Percentiles rank a stretch among this genome's conserved stretches.
Conservation (phyloP, 176 grass and related monocot genomes). For the Juncus inflexus region DNA sequence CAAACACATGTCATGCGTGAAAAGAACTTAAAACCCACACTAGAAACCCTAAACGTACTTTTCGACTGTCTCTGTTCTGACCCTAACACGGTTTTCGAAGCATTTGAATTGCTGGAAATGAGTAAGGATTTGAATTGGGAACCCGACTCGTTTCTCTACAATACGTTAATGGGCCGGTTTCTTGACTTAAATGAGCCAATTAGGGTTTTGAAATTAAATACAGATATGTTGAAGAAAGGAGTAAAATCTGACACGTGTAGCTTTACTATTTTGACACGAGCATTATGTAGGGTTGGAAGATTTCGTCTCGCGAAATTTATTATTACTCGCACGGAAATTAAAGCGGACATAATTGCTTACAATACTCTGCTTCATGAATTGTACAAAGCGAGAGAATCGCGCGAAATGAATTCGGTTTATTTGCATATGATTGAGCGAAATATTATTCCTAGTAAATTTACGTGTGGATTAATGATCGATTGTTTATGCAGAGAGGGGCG, state of each 20-base stretch:
- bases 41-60: constrained; percentile 50
- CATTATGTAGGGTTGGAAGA: constrained; percentile 58
- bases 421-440: constrained; percentile 34
- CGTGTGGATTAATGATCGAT: constrained; percentile 45
- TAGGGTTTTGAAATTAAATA: constrained; percentile 52
- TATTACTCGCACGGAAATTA: constrained; percentile 30
- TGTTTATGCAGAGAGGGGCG: constrained; percentile 40
- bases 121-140: constrained; percentile 45
- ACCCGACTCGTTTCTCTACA: constrained; percentile 54
- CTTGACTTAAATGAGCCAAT: constrained; percentile 40
- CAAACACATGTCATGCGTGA: constrained; percentile 39
- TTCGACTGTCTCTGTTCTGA: constrained; percentile 61
- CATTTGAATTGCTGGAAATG: constrained; percentile 47
- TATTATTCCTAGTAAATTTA: constrained; percentile 53
- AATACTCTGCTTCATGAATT: constrained; percentile 80
- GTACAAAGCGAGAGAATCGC: constrained; percentile 30
- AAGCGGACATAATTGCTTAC: constrained; percentile 50
- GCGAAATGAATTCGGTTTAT: constrained; percentile 30
- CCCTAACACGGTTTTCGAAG: constrained; percentile 43
- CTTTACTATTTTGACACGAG: constrained; percentile 62
- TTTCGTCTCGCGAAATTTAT: constrained; percentile 40
- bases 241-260: constrained; percentile 62
- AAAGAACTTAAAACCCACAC: constrained; percentile 35
- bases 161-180: constrained; percentile 70
- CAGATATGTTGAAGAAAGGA: constrained; percentile 64